These are phyloP conservation scores for Cordyceps javanica DNA, from an alignment of 2,329 filamentous ascomycete genomes.

Conservation along the genomic window DNA sequence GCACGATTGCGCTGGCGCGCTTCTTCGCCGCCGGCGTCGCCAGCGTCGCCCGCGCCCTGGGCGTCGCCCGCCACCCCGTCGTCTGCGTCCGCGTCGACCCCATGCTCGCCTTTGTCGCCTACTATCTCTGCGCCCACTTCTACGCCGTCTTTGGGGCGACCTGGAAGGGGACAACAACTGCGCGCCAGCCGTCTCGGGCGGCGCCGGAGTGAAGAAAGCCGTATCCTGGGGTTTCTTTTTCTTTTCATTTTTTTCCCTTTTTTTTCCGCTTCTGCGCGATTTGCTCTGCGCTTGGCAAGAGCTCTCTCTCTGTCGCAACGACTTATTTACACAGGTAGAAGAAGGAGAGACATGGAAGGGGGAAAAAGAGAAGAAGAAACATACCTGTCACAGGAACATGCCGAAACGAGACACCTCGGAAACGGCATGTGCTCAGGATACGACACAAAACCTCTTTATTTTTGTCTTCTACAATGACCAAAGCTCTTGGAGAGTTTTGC, in stretches of 20 bases:
- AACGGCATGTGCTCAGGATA: background rate
- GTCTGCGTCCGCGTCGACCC: conserved; percentile 7
- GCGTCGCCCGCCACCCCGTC: background rate
- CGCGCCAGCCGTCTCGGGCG: background rate
- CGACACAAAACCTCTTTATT: background rate
- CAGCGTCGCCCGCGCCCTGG: conserved; percentile 5
- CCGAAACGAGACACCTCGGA: background rate
- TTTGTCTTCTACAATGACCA: background rate
- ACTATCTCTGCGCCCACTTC: conserved; percentile 5
- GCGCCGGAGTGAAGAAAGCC: background rate
- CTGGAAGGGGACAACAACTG: background rate
- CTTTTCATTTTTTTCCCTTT: background rate
- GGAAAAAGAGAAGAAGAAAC: too few relatives aligned
- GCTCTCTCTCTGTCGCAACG: too few relatives aligned
- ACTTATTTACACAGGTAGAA: too few relatives aligned
- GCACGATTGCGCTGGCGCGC: conserved; percentile 3
- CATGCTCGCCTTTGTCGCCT: conserved; percentile 4
- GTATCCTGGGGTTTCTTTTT: background rate
- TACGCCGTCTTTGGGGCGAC: background rate
- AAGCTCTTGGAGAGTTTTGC: background rate
- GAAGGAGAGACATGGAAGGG: too few relatives aligned
- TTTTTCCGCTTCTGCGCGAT: too few relatives aligned
- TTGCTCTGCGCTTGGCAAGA: too few relatives aligned
- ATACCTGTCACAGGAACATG: too few relatives aligned
- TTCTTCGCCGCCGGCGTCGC: conserved; percentile 1